phyloP scores from a whole-genome alignment of 2,329 filamentous ascomycete genomes.

The Calycina herbarum region DNA sequence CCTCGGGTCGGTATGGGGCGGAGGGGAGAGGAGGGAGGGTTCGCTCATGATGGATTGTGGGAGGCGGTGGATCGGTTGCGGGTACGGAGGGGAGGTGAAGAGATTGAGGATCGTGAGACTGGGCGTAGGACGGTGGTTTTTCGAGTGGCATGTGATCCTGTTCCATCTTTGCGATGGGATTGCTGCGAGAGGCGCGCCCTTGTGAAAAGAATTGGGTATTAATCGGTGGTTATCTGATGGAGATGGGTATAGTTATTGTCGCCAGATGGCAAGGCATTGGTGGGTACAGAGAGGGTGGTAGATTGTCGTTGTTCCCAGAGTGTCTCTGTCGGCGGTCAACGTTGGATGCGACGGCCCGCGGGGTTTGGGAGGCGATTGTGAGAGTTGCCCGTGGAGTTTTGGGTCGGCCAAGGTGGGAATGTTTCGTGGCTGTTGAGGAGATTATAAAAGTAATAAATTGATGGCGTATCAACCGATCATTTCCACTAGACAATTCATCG shows the following conservation, averaged over 20 bases:
- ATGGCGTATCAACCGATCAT: background rate
- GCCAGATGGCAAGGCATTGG: conserved; percentile 1
- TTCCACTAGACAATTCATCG: background rate
- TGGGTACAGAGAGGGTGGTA: background rate
- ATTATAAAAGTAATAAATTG: background rate
- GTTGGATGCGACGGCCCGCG: background rate
- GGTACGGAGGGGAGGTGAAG: conserved; percentile 33
- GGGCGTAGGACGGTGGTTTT: conserved; percentile 34
- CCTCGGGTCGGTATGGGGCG: conserved; percentile 29
- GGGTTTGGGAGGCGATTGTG: background rate
- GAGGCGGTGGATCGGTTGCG: conserved; percentile 26
- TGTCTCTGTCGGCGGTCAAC: background rate
- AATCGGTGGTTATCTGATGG: background rate
- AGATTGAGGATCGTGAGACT: conserved; percentile 35
- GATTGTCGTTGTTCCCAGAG: background rate
- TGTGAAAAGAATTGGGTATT: background rate
- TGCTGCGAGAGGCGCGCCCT: conserved; percentile 18
- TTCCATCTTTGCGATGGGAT: conserved; percentile 32
- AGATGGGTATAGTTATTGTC: background rate
- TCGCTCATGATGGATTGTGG: conserved; percentile 34
- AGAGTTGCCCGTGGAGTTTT: background rate
- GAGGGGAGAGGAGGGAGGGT: conserved; percentile 34
- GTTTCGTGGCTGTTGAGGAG: background rate
- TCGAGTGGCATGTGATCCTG: conserved; percentile 37
- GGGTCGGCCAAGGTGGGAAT: background rate